Conservation (phyloP, 139 green algal genomes). For the Micractinium conductrix region DNA sequence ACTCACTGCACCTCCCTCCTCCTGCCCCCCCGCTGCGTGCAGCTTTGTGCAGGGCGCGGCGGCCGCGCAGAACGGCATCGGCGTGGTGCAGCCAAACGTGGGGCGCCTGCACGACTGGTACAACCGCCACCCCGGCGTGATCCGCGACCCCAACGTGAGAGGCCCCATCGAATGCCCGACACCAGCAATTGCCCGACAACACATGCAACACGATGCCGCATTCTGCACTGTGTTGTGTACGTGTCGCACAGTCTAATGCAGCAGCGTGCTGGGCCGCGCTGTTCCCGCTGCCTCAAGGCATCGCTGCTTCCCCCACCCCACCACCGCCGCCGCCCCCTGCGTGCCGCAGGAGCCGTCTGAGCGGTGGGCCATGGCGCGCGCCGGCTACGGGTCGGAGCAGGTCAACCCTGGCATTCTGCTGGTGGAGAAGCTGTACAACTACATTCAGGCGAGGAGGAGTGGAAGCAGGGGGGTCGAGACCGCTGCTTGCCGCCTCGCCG, state of each 20-base stretch:
- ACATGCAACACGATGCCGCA: no score
- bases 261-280: no score
- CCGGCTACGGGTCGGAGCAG: conserved; percentile 44
- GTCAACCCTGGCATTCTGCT: conserved; percentile 76
- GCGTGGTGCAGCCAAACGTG: conserved; percentile 82
- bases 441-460: conserved; percentile 41
- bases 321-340: not conserved
- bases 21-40: not conserved
- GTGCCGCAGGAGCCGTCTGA: conserved; percentile 17
- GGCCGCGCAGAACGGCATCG: conserved; percentile 77
- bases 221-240: no score
- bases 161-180: no score
- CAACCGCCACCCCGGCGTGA: conserved; percentile 77
- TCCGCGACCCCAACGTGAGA: conserved; percentile 76
- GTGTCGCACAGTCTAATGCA: no score
- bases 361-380: conserved; percentile 34
- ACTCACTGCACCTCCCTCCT: not conserved
- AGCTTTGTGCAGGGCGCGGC: conserved; percentile 79
- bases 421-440: conserved; percentile 78
- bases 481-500: no score
- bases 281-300: no score
- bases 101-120: conserved; percentile 88
- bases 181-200: no score
- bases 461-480: not conserved
- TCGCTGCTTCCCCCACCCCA: not conserved